Base-by-base conservation (phyloP, 768 basidiomycete species). In the Nidula microcarpa region DNA sequence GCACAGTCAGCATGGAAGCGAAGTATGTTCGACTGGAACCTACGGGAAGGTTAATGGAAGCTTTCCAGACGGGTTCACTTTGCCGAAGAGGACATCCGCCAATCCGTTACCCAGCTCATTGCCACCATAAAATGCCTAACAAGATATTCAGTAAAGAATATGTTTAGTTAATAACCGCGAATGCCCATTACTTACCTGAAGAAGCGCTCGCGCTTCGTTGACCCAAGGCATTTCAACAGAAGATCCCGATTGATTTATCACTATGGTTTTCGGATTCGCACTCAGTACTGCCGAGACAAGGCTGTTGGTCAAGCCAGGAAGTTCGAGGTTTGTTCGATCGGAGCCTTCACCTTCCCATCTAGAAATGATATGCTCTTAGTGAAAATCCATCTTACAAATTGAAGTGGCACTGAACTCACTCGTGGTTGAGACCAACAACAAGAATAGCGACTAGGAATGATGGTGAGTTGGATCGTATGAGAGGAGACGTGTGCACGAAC, bases 31-130 rank as follows among this genome's bases (percentile, higher is more conserved):
- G 34, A 44, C 8, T 51, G 14, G 35, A 39, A 43, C 74, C 57
- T 51, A 78, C 77, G 79, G 80, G 65, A 81, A 81, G 14, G 77
- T 80, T 43, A 82, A 65, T 18, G 83, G 71, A 7, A 85, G 71
- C 63, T 83, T 83, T 13, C 76, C 82, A 6, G 74, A 77, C 0
- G 85, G 84, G 57, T 81, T 83, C 5, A 80, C 74, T 59, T 78
- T 79, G 5, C 85, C 84, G 60, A 81, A 85, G 4, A 85, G 57
- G 2, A 85, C 74, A 60, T 84, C 82, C 0, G 81, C 81, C 6
- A 86, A 63, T 14, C 79, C 82, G 53, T 79, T 76, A 9, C 82
- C 83, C 16, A 76, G 66, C 58, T 80, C 81, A 57, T 82, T 80
- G 1, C 81, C 80, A 3, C 77, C 75, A 56, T 80, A 80, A 57